Percentiles rank a stretch among this genome's conserved stretches.
Evolutionary conservation across 192 early-diverging fungal species (phyloP).

Genomic region (Coemansia sp.): DNA sequence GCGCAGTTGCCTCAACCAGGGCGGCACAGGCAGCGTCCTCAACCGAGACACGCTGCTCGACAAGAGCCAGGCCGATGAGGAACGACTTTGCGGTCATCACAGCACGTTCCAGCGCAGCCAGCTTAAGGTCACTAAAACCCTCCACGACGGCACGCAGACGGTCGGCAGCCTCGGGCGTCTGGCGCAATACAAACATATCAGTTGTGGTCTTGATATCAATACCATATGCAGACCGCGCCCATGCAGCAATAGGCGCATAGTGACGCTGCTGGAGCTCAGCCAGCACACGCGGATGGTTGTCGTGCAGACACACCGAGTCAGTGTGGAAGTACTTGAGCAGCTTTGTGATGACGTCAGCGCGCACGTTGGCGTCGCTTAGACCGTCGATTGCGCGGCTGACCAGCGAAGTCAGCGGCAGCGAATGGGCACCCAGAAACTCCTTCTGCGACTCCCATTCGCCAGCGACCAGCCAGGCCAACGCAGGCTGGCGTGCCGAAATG

Average conservation of each 20-base stretch:
- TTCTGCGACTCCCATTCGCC: conserved; percentile 94
- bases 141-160: conserved; percentile 59
- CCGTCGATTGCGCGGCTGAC: conserved; percentile 80
- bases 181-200: conserved; percentile 68
- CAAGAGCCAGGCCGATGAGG: conserved; percentile 83
- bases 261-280: conserved; percentile 75
- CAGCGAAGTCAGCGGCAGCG: conserved; percentile 92
- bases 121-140: conserved; percentile 64
- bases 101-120: conserved; percentile 88
- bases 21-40: conserved; percentile 78
- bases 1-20: conserved; percentile 78
- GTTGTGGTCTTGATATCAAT: conserved; percentile 72
- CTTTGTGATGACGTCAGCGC: conserved; percentile 69
- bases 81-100: conserved; percentile 87
- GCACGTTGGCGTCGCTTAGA: conserved; percentile 59
- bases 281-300: conserved; percentile 74
- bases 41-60: conserved; percentile 70
- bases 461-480: conserved; percentile 80
- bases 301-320: conserved; percentile 84
- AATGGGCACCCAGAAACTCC: conserved; percentile 73
- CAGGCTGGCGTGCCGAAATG: conserved; percentile 57
- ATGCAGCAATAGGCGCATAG: conserved; percentile 79
- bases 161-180: conserved; percentile 61
- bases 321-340: conserved; percentile 83
- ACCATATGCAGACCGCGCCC: conserved; percentile 66